Conservation (phyloP, 495 filamentous ascomycete species). For the Xylaria telfairii region DNA sequence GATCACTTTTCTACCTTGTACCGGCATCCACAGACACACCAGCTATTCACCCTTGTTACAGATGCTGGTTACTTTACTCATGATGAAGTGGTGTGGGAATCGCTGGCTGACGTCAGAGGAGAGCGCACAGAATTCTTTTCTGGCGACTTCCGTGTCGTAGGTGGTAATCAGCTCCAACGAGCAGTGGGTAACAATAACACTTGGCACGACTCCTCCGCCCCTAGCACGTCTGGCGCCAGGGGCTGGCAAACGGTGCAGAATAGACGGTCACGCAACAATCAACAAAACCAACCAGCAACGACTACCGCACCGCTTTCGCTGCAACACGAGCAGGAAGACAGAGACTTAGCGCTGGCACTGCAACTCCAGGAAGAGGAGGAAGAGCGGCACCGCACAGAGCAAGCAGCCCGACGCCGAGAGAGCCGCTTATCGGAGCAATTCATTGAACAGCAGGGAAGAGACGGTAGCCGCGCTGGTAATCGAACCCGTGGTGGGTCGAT, state of each 20-base stretch:
- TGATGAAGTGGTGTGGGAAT: slow-evolving; percentile 96
- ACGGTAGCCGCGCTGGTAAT: slow-evolving; percentile 28
- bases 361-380: slow-evolving; percentile 87
- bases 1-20: slow-evolving; percentile 96
- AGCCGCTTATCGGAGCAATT: slow-evolving; percentile 60
- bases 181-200: slow-evolving; percentile 16
- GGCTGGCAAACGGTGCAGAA: slow-evolving; percentile 60
- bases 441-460: slow-evolving; percentile 60
- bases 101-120: slow-evolving; percentile 86
- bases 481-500: slow-evolving; percentile 35
- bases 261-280: slow-evolving; percentile 42
- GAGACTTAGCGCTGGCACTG: slow-evolving; percentile 77
- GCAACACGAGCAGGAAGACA: slow-evolving; percentile 71
- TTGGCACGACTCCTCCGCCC: slow-evolving; percentile 22
- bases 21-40: slow-evolving; percentile 71
- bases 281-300: slow-evolving; percentile 28
- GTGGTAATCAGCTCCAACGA: slow-evolving; percentile 52
- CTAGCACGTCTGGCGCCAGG: slow-evolving; percentile 34
- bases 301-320: slow-evolving; percentile 44
- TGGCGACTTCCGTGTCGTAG: slow-evolving; percentile 88
- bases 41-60: slow-evolving; percentile 83
- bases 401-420: slow-evolving; percentile 56
- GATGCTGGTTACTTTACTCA: slow-evolving; percentile 88
- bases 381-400: slow-evolving; percentile 61
- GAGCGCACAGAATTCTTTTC: slow-evolving; percentile 81